phyloP scores from a whole-genome alignment of 306 rosid genomes.

The Benincasa hispida region DNA sequence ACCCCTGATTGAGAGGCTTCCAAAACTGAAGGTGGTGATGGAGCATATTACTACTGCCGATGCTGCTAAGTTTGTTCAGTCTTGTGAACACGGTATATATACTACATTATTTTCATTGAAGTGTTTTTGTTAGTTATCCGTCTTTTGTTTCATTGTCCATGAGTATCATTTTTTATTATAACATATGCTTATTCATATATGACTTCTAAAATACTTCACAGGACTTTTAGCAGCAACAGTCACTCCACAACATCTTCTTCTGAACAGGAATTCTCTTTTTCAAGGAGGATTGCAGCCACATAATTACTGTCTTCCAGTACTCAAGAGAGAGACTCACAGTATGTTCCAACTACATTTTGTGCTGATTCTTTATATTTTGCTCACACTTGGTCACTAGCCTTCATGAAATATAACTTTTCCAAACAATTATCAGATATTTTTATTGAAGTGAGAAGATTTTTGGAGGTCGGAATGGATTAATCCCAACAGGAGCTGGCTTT shows the following conservation, averaged over 20 bases:
- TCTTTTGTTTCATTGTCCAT: neutral
- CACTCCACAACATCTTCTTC: constrained; percentile 85
- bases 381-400: neutral
- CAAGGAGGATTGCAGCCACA: constrained; percentile 95
- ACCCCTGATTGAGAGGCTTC: constrained; percentile 73
- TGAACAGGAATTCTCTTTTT: constrained; percentile 71
- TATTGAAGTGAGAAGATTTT: neutral
- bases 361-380: neutral
- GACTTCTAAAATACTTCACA: constrained; percentile 10
- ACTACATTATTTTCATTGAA: constrained; percentile 9
- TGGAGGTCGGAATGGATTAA: neutral
- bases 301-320: constrained; percentile 73
- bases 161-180: neutral
- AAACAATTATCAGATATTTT: neutral
- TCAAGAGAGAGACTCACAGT: constrained; percentile 82
- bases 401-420: neutral
- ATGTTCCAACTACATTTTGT: constrained; percentile 11
- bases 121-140: neutral
- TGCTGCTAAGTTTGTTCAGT: constrained; percentile 63
- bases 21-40: constrained; percentile 75
- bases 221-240: constrained; percentile 75
- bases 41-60: constrained; percentile 86
- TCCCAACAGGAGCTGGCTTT: neutral
- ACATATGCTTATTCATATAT: neutral
- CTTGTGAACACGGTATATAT: constrained; percentile 49